Percentiles rank a stretch among this genome's conserved stretches.
Evolutionary conservation across 805 yeast genomes (phyloP).

Genomic region (Candida germanica): DNA sequence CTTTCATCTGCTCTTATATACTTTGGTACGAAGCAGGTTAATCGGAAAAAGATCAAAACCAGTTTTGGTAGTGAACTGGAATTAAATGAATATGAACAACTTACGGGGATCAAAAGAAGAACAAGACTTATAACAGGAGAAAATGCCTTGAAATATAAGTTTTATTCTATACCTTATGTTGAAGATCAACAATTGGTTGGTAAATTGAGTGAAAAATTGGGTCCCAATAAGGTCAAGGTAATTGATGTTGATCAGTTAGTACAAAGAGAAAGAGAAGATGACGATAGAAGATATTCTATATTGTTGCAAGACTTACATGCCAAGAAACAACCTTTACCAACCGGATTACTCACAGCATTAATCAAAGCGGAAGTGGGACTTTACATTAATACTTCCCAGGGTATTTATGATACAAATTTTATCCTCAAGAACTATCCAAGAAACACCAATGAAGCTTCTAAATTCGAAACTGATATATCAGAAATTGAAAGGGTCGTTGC

Average conservation of each 20-base stretch:
- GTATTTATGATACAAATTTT: constrained; percentile 45
- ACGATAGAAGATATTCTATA: constrained; percentile 47
- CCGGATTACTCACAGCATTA: constrained; percentile 51
- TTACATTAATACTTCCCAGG: constrained; percentile 32
- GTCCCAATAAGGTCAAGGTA: constrained; percentile 28
- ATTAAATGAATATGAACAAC: constrained; percentile 45
- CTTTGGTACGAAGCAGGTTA: constrained; percentile 27
- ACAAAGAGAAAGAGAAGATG: constrained; percentile 41
- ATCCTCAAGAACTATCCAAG: constrained; percentile 59
- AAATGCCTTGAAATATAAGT: constrained; percentile 36
- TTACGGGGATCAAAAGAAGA: constrained; percentile 51
- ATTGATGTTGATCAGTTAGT: constrained; percentile 53
- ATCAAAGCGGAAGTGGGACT: constrained; percentile 36
- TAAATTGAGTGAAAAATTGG: constrained; percentile 17
- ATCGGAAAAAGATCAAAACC: constrained; percentile 29
- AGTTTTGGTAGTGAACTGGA: constrained; percentile 46
- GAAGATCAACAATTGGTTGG: constrained; percentile 17
- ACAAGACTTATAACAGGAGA: constrained; percentile 39
- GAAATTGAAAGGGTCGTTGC: constrained; percentile 42
- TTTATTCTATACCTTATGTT: constrained; percentile 39
- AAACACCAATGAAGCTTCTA: constrained; percentile 61
- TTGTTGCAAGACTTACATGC: constrained; percentile 46
- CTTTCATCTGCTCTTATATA: constrained; percentile 31
- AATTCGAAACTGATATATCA: constrained; percentile 69
- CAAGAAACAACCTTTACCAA: constrained; percentile 28